Conservation (phyloP, 495 filamentous ascomycete genomes). For the Xylaria telfairii region DNA sequence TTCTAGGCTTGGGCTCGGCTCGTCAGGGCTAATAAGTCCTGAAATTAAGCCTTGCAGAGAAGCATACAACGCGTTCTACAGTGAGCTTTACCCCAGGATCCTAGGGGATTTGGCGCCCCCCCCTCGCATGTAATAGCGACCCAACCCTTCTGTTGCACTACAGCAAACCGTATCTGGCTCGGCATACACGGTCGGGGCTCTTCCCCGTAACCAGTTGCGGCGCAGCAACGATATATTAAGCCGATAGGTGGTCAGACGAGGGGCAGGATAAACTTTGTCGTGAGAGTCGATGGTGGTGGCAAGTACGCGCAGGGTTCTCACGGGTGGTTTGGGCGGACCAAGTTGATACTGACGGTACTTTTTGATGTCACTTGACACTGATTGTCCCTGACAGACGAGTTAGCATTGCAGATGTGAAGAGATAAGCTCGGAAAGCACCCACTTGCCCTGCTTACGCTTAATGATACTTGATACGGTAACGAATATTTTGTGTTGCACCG, state of each 20-base stretch:
- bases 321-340: background rate
- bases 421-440: conserved; percentile 4
- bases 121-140: background rate
- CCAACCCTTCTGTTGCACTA: background rate
- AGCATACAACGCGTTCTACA: background rate
- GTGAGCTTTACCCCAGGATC: background rate
- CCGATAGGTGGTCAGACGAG: conserved; percentile 20
- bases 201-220: conserved; percentile 15
- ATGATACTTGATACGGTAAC: background rate
- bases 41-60: conserved; percentile 2
- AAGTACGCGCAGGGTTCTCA: background rate
- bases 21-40: background rate
- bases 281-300: background rate
- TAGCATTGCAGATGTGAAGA: background rate
- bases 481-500: background rate
- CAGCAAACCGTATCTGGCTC: background rate
- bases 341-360: background rate
- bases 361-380: conserved; percentile 2
- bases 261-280: background rate
- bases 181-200: background rate
- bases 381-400: background rate
- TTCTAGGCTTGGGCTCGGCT: background rate
- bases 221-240: conserved; percentile 21
- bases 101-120: background rate
- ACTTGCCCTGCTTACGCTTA: background rate